A percentile compares a stretch with the other conserved stretches of the same genome.
These are phyloP conservation scores for Geosiphon pyriformis DNA, from an alignment of 192 early-diverging fungal species.

Conservation along the genomic window DNA sequence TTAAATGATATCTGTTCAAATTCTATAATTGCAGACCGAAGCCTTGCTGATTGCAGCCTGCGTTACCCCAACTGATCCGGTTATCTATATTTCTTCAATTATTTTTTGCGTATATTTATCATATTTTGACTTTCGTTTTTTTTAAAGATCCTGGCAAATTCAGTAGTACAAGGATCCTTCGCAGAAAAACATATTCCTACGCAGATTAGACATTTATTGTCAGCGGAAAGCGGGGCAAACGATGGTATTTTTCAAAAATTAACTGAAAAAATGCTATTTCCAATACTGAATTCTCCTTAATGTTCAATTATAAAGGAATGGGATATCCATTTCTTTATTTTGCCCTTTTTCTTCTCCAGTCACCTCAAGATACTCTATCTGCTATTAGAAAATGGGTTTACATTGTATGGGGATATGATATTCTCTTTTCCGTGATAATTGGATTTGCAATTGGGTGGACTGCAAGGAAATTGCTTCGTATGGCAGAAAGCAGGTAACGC, in stretches of 20 bases:
- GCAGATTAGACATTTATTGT: conserved; percentile 61
- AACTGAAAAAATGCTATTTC: not conserved
- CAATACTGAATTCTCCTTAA: not conserved
- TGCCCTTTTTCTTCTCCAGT: conserved; percentile 58
- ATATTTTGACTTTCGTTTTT: too few species aligned
- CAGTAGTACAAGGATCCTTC: conserved; percentile 85
- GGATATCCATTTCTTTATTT: conserved; percentile 78
- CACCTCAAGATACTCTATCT: conserved; percentile 34
- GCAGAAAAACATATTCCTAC: conserved; percentile 78
- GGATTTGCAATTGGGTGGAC: conserved; percentile 67
- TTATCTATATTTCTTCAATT: conserved; percentile 44
- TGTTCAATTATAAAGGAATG: conserved; percentile 33
- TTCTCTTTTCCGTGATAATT: conserved; percentile 62
- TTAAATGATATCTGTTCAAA: too few species aligned
- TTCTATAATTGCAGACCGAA: conserved; percentile 45
- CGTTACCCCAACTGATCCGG: conserved; percentile 89
- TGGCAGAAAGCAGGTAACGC: conserved; percentile 53
- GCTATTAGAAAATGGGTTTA: conserved; percentile 74
- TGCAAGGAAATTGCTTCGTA: conserved; percentile 57
- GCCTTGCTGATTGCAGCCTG: conserved; percentile 76
- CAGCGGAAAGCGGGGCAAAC: conserved; percentile 80
- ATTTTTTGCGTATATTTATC: too few species aligned
- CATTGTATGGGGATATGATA: conserved; percentile 66
- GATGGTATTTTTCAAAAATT: conserved; percentile 48
- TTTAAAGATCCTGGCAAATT: conserved; percentile 70